These are phyloP conservation scores for Kwoniella heveanensis DNA, from an alignment of 768 basidiomycete species.

Conservation along the genomic window DNA sequence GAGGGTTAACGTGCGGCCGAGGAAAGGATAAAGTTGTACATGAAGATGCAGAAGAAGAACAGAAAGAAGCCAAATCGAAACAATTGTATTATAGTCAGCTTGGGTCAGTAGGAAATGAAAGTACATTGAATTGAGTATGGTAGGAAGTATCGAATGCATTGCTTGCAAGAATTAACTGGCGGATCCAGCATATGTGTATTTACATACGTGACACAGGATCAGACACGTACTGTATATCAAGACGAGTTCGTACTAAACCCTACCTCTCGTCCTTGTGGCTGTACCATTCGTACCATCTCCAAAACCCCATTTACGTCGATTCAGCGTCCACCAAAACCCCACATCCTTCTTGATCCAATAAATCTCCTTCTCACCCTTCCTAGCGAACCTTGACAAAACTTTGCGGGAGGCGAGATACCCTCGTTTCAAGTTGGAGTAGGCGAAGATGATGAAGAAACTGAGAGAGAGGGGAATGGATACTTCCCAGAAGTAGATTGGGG, in stretches of 20 bases:
- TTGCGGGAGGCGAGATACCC: neutral
- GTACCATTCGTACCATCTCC: neutral
- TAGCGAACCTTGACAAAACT: neutral
- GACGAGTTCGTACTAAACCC: neutral
- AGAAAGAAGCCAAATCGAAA: too few species aligned
- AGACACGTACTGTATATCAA: too few species aligned
- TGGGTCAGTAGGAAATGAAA: too few species aligned
- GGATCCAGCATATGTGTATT: too few species aligned
- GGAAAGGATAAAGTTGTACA: too few species aligned
- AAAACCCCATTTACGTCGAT: neutral
- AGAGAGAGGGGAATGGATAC: slow-evolving; percentile 3
- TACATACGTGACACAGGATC: too few species aligned
- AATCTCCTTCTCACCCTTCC: neutral
- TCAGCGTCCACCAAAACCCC: neutral
- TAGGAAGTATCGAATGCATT: too few species aligned
- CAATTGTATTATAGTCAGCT: too few species aligned
- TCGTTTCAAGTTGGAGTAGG: slow-evolving; percentile 8
- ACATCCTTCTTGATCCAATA: neutral
- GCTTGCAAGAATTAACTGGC: too few species aligned
- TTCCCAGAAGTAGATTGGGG: slow-evolving; percentile 9
- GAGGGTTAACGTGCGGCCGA: too few species aligned
- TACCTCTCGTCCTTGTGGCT: neutral
- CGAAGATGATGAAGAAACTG: slow-evolving; percentile 6
- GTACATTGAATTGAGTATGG: too few species aligned
- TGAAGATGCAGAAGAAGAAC: too few species aligned